Evolutionary conservation across 192 early-diverging fungal genomes (phyloP).

Genomic region (Coemansia sp.): DNA sequence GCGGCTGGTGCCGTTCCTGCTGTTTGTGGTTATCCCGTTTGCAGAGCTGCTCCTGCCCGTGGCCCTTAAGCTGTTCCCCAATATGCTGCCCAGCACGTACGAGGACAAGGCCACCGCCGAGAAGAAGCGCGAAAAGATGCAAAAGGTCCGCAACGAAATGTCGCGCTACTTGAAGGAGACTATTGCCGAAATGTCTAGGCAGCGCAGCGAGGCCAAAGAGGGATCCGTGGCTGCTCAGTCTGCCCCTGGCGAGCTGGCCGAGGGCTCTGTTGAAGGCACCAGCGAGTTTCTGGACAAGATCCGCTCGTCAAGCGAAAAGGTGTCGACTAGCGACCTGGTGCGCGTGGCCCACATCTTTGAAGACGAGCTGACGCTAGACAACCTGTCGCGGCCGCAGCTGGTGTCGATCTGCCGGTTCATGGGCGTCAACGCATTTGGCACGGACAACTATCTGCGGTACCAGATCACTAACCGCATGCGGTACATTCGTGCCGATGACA

Average conservation of each 20-base stretch:
- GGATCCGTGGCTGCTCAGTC: constrained; percentile 31
- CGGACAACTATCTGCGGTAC: constrained; percentile 92
- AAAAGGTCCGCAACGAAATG: constrained; percentile 92
- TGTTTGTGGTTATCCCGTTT: constrained; percentile 92
- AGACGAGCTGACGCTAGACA: constrained; percentile 91
- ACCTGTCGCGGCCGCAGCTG: constrained; percentile 90
- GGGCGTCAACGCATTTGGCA: constrained; percentile 95
- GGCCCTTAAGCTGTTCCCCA: constrained; percentile 89
- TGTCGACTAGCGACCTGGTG: constrained; percentile 79
- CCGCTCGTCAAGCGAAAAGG: constrained; percentile 76
- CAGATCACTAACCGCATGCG: constrained; percentile 86
- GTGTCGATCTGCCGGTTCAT: constrained; percentile 95
- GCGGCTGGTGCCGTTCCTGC: constrained; percentile 85
- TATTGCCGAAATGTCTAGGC: constrained; percentile 74
- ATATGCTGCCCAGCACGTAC: constrained; percentile 95
- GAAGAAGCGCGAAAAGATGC: constrained; percentile 89
- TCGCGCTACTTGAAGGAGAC: constrained; percentile 95
- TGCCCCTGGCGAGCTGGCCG: constrained; percentile 60
- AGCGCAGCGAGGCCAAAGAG: constrained; percentile 13
- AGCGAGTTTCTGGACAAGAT: constrained; percentile 56
- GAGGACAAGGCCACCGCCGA: constrained; percentile 81
- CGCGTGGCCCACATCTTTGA: constrained; percentile 85
- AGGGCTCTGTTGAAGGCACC: constrained; percentile 24
- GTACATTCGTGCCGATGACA: constrained; percentile 85
- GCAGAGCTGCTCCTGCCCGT: constrained; percentile 92